Evolutionary conservation across 1,139 yeast genomes (phyloP).

Genomic region (Magnusiomyces fungicola): DNA sequence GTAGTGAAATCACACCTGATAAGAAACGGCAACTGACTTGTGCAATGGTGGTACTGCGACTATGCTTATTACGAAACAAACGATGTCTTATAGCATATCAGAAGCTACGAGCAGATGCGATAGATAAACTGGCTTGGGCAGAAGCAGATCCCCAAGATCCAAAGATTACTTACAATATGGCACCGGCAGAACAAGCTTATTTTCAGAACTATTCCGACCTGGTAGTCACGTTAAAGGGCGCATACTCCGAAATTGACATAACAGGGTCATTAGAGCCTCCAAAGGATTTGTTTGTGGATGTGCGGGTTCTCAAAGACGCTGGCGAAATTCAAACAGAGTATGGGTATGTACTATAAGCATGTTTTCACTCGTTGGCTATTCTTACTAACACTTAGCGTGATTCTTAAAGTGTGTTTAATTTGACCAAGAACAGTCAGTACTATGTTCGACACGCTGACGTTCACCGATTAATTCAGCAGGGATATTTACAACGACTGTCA

Average conservation of each 20-base stretch:
- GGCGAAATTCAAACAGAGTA: constrained; percentile 98
- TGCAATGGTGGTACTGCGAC: constrained; percentile 71
- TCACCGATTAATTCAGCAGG: constrained; percentile 89
- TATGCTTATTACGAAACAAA: constrained; percentile 80
- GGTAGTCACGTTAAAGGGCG: constrained; percentile 68
- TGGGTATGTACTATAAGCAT: constrained; percentile 38
- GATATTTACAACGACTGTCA: constrained; percentile 70
- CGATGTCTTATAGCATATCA: constrained; percentile 84
- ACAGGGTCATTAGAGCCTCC: constrained; percentile 90
- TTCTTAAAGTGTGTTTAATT: constrained; percentile 59
- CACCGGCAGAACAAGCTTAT: constrained; percentile 78
- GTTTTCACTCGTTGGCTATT: not conserved
- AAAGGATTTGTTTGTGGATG: constrained; percentile 83
- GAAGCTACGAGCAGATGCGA: constrained; percentile 55
- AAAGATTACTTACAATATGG: constrained; percentile 43
- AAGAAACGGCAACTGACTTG: constrained; percentile 40
- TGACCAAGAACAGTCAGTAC: constrained; percentile 93
- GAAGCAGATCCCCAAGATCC: constrained; percentile 33
- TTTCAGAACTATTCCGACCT: constrained; percentile 62
- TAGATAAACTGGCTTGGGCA: constrained; percentile 70
- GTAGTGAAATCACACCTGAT: constrained; percentile 31
- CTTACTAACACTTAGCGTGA: not conserved
- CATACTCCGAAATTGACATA: constrained; percentile 77
- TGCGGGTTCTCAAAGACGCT: constrained; percentile 85
- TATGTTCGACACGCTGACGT: constrained; percentile 92